A percentile compares a stretch with the other conserved stretches of the same genome.
These are phyloP conservation scores for Podaxis carcinomalis DNA, from an alignment of 768 basidiomycete genomes.

Conservation along the genomic window DNA sequence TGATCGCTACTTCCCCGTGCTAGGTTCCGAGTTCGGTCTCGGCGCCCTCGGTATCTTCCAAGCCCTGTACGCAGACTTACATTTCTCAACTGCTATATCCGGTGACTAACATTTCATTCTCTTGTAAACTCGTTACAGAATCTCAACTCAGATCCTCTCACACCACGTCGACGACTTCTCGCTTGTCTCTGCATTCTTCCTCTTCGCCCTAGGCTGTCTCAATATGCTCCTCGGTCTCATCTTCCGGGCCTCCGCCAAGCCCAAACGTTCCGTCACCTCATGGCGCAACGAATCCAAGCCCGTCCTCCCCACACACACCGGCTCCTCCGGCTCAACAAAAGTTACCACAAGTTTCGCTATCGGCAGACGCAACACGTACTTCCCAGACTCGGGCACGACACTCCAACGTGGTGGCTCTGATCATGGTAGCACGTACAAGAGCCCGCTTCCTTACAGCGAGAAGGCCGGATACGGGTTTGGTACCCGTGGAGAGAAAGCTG, in stretches of 20 bases:
- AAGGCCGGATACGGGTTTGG: conserved; percentile 74
- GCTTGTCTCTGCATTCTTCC: conserved; percentile 87
- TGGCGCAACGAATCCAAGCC: conserved; percentile 57
- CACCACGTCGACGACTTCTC: conserved; percentile 85
- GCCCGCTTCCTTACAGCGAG: conserved; percentile 13
- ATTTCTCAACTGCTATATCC: background rate
- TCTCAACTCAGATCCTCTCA: conserved; percentile 67
- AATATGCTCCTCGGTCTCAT: conserved; percentile 78
- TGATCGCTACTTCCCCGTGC: conserved; percentile 84
- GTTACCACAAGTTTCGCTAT: conserved; percentile 26
- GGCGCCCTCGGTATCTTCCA: conserved; percentile 88
- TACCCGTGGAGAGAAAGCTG: conserved; percentile 71
- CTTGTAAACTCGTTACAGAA: conserved; percentile 29
- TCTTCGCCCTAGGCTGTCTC: conserved; percentile 87
- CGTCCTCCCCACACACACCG: conserved; percentile 44
- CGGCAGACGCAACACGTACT: background rate
- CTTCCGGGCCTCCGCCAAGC: conserved; percentile 60
- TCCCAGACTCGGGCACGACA: background rate
- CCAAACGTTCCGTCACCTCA: conserved; percentile 56
- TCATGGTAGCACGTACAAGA: conserved; percentile 6
- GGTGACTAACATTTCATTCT: background rate
- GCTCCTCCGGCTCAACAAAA: conserved; percentile 24
- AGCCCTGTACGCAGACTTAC: conserved; percentile 48
- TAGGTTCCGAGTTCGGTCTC: conserved; percentile 82
- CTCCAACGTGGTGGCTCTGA: conserved; percentile 4